Percentiles rank a stretch among this genome's conserved stretches.
phyloP scores from a whole-genome alignment of 192 early-diverging fungal genomes.

The Martensiomyces pterosporus region DNA sequence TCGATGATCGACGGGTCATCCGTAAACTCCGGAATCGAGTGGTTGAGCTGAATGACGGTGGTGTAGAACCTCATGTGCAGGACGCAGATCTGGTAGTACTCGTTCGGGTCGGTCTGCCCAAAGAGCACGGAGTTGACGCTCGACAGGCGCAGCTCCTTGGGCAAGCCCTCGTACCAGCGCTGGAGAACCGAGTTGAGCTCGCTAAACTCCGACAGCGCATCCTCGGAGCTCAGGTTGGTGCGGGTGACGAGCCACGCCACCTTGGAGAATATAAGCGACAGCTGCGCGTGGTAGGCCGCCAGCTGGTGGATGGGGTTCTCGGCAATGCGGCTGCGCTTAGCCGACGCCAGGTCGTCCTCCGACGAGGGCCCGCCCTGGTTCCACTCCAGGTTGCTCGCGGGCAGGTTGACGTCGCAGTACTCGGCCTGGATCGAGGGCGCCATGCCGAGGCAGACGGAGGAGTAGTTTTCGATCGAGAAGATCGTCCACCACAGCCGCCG shows the following conservation, averaged over 20 bases:
- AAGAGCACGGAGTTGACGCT: conserved; percentile 39
- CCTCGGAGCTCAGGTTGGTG: conserved; percentile 22
- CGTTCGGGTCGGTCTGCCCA: conserved; percentile 24
- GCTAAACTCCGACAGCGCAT: conserved; percentile 40
- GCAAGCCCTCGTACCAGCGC: conserved; percentile 50
- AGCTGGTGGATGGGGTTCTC: conserved; percentile 35
- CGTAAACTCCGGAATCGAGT: conserved; percentile 47
- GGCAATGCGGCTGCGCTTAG: conserved; percentile 24
- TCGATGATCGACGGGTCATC: conserved; percentile 40
- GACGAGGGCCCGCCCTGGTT: conserved; percentile 14
- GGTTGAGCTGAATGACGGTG: conserved; percentile 49
- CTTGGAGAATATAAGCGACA: conserved; percentile 51
- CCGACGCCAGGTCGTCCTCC: neutral
- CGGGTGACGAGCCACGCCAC: conserved; percentile 50
- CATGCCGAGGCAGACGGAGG: conserved; percentile 43
- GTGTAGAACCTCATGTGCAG: conserved; percentile 48
- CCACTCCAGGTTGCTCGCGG: conserved; percentile 41
- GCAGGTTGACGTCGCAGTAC: conserved; percentile 45
- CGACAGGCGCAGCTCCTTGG: conserved; percentile 43
- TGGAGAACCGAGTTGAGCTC: conserved; percentile 48
- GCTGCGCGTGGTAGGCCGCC: conserved; percentile 45
- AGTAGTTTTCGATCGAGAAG: conserved; percentile 49
- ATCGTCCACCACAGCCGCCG: conserved; percentile 51
- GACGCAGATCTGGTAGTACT: conserved; percentile 41
- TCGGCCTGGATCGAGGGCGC: conserved; percentile 51